Evolutionary conservation across 2,329 filamentous ascomycete species (phyloP).

Genomic region (Neonectria hederae): DNA sequence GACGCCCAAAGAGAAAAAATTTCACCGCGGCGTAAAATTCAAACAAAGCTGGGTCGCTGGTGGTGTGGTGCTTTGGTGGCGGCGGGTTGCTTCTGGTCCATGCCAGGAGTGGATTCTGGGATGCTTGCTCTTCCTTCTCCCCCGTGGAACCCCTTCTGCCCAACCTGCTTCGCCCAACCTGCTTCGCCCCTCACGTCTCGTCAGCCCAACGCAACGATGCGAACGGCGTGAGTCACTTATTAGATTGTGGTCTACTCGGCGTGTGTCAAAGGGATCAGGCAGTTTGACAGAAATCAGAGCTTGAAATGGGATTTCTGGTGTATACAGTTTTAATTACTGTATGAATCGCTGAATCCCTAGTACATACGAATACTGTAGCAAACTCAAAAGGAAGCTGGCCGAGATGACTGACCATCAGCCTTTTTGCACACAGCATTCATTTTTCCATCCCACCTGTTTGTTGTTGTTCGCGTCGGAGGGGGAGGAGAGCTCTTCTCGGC

Average conservation of each 20-base stretch:
- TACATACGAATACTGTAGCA: too few species aligned
- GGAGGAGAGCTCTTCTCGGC: conserved; percentile 30
- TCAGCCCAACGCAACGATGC: conserved; percentile 40
- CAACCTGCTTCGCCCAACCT: conserved; percentile 43
- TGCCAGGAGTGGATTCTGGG: conserved; percentile 30
- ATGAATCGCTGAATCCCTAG: background rate
- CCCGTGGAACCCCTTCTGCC: conserved; percentile 36
- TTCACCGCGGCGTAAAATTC: conserved; percentile 40
- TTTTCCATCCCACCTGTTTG: background rate
- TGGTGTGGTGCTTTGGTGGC: conserved; percentile 28
- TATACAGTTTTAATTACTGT: too few species aligned
- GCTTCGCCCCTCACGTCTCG: conserved; percentile 38
- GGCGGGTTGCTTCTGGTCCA: background rate
- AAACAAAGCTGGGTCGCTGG: conserved; percentile 32
- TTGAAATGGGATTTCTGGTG: background rate
- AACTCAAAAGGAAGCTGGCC: background rate
- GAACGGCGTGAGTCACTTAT: conserved; percentile 44
- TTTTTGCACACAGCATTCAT: conserved; percentile 1
- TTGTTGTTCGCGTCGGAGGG: conserved; percentile 18
- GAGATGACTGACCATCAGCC: background rate
- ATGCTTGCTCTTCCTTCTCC: conserved; percentile 23
- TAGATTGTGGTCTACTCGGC: background rate
- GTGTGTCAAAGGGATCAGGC: background rate
- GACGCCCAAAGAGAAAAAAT: conserved; percentile 37
- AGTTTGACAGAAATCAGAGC: too few species aligned